Percentiles rank a stretch among this genome's conserved stretches.
These are phyloP conservation scores for Plantago ovata DNA, from an alignment of 257 asterid genomes.

Conservation along the genomic window DNA sequence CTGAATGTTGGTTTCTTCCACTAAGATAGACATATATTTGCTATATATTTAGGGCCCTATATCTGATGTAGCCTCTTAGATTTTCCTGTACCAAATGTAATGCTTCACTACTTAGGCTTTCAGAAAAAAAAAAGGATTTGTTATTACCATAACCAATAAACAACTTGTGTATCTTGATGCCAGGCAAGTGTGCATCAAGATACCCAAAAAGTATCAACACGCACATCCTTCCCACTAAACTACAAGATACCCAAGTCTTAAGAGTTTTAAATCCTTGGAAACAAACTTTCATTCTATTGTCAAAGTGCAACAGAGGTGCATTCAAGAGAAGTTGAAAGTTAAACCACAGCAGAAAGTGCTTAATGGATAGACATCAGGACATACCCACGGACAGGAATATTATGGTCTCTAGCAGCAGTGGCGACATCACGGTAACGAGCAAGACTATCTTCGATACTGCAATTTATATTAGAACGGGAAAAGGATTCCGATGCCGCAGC, in stretches of 20 bases:
- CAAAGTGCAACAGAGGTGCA: no score
- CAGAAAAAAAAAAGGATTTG: no score
- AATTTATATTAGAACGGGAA: slow-evolving; percentile 73
- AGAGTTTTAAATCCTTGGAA: background rate
- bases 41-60: no score
- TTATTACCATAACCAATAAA: background rate
- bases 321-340: background rate
- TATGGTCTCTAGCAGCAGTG: slow-evolving; percentile 55
- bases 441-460: slow-evolving; percentile 80
- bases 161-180: slow-evolving; percentile 1
- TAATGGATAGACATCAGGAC: slow-evolving; percentile 15
- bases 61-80: no score
- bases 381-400: slow-evolving; percentile 90
- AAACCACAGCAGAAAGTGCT: background rate
- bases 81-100: no score
- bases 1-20: background rate
- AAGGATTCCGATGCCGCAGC: slow-evolving; percentile 95
- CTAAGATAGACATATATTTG: background rate
- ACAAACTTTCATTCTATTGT: no score
- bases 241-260: background rate
- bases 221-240: slow-evolving; percentile 7
- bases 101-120: no score
- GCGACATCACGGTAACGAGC: slow-evolving; percentile 73
- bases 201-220: background rate
- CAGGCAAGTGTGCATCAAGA: background rate